Base-by-base conservation (phyloP, 2,329 filamentous ascomycete genomes). In the Podosphaera fusca region DNA sequence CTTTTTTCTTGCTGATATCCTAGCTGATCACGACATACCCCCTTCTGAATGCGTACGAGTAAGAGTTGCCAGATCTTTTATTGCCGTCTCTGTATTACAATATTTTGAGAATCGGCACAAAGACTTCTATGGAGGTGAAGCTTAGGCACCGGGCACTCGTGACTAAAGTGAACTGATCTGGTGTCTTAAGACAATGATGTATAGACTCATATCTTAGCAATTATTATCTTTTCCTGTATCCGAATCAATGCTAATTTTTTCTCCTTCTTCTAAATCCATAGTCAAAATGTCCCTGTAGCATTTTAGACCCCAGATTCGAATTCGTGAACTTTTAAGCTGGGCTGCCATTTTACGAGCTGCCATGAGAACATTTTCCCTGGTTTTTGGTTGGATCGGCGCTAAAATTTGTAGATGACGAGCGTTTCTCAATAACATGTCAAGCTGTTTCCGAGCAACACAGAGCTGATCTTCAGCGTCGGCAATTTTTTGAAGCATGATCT, bases 311-410 rank as follows among this genome's bases (percentile, higher is more conserved):
- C 89, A 95, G 29, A 95, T 92, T 62, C 95, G 87, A 67, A 94
- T 84, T 59, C 90, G 78, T n/a, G 84, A 82, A 90, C 90, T 95
- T 67, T 92, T 94, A 59, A 98, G 72, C 67, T 90, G 88, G 2
- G 87, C 87, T 57, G 89, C 82, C 70, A 94, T 82, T 6, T 84
- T 81, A 4, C 83, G 87, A 29, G 92, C 90, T 21, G 87, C 85
- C 61, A 84, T 75, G n/a, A 95, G 76, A 57, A 96, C 77, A 59
- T 87, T 79, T 59, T 96, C 90, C 59, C 92, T 78, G 0, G 87
- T 89, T 69, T 88, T 88, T n/a, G 83, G 81, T 65, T 94, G 85
- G 51, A 98, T 87, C 0, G 92, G 92, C 0, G 90, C 87, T 31
- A 96, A 71, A 29, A 96, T 81, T 59, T 90, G 81, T 46, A 98